A percentile compares a stretch with the other conserved stretches of the same genome.
These are phyloP conservation scores for Sarocladium strictum DNA, from an alignment of 2,329 filamentous ascomycete genomes.

Conservation along the genomic window DNA sequence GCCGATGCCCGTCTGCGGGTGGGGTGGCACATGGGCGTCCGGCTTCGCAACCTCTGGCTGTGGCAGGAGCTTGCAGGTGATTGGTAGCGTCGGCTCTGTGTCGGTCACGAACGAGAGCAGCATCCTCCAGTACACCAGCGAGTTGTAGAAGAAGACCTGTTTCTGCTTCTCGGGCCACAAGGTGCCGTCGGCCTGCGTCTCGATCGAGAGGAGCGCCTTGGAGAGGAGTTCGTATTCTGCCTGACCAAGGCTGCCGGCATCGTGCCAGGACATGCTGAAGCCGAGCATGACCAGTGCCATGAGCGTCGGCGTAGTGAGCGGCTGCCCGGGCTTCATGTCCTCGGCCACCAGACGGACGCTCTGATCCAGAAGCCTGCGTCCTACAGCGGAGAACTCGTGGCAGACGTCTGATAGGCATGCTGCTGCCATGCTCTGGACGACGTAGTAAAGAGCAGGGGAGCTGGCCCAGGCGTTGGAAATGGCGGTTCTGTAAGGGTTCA, in stretches of 20 bases:
- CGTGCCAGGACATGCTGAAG: conserved; percentile 17
- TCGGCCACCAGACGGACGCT: conserved; percentile 44
- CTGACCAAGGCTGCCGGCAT: conserved; percentile 15
- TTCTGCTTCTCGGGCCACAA: conserved; percentile 15
- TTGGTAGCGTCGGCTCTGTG: conserved; percentile 8
- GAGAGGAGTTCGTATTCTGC: conserved; percentile 13
- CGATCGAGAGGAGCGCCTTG: conserved; percentile 11
- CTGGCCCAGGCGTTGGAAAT: conserved; percentile 51
- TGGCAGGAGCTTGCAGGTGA: neutral
- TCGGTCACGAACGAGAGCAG: conserved; percentile 17
- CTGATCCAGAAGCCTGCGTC: conserved; percentile 37
- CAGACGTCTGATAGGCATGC: conserved; percentile 50
- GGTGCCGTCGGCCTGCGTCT: conserved; percentile 8
- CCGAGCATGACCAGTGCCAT: conserved; percentile 16
- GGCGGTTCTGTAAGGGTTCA: conserved; percentile 56
- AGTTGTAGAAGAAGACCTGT: conserved; percentile 14
- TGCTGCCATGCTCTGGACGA: conserved; percentile 59
- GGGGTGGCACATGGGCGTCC: conserved; percentile 16
- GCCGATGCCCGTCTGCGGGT: conserved; percentile 20
- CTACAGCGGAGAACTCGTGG: conserved; percentile 41
- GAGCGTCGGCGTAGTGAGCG: conserved; percentile 11
- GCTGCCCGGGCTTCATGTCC: conserved; percentile 29
- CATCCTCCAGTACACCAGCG: conserved; percentile 19
- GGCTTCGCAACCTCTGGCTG: conserved; percentile 13
- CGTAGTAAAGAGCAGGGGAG: conserved; percentile 53